Evolutionary conservation across 345 rosid species (phyloP).

Genomic region (Eucalyptus curtisii): DNA sequence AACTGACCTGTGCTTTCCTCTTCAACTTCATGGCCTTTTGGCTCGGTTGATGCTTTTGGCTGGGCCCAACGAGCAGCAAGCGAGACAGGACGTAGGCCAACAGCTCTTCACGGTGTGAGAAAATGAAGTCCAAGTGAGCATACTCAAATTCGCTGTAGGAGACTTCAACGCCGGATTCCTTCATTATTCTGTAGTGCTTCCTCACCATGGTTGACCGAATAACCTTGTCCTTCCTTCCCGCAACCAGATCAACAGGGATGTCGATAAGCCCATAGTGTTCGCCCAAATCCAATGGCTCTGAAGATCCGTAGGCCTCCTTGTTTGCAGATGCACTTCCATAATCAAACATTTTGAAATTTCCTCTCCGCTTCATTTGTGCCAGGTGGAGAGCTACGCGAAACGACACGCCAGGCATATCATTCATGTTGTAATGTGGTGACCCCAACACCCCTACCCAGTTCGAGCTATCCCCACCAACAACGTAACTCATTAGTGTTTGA

Average conservation of each 20-base stretch:
- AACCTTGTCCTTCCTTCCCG: conserved; percentile 78
- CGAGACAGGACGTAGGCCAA: conserved; percentile 73
- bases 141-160: conserved; percentile 72
- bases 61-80: conserved; percentile 43
- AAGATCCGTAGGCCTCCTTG: conserved; percentile 58
- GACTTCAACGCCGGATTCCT: conserved; percentile 52
- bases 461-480: conserved; percentile 93
- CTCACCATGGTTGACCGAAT: conserved; percentile 76
- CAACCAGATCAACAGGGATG: conserved; percentile 75
- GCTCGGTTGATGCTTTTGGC: conserved; percentile 12
- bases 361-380: conserved; percentile 71
- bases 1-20: conserved; percentile 13
- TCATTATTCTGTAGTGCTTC: conserved; percentile 72
- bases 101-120: conserved; percentile 83
- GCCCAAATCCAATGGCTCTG: conserved; percentile 85
- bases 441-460: conserved; percentile 96
- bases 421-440: conserved; percentile 91
- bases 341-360: conserved; percentile 75
- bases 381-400: conserved; percentile 72
- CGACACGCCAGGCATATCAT: conserved; percentile 95
- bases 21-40: conserved; percentile 27
- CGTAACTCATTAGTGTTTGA: conserved; percentile 83
- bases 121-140: conserved; percentile 93
- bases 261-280: conserved; percentile 51
- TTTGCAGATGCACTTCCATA: conserved; percentile 58